A percentile compares a stretch with the other conserved stretches of the same genome.
phyloP scores from a whole-genome alignment of 2,329 filamentous ascomycete genomes.

The Penicillium nordicum region DNA sequence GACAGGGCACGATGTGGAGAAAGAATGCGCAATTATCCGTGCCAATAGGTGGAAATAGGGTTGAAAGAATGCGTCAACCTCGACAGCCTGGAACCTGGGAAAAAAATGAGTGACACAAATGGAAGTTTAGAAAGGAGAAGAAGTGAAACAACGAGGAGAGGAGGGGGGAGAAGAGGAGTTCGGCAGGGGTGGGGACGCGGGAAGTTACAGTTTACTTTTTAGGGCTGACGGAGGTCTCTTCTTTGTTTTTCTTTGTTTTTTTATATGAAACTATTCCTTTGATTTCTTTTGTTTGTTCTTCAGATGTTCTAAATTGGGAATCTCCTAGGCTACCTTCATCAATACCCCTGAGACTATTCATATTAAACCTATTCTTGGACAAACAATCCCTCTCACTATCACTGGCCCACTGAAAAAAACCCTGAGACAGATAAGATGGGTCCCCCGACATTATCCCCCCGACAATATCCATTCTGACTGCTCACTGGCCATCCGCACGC shows the following conservation, averaged over 20 bases:
- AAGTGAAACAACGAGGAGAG: constrained; percentile 13
- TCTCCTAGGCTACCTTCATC: neutral
- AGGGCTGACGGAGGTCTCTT: constrained; percentile 3
- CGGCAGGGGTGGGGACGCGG: constrained; percentile 1
- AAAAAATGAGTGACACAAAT: constrained; percentile 5
- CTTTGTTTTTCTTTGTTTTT: too few relatives aligned
- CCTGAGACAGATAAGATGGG: neutral
- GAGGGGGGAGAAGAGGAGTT: neutral
- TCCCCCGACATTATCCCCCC: too few relatives aligned
- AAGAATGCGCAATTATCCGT: constrained; percentile 14
- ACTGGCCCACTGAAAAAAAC: neutral
- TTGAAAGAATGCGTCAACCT: constrained; percentile 7
- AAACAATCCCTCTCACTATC: neutral
- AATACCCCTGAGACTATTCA: neutral
- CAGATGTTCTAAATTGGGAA: neutral
- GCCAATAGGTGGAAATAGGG: neutral
- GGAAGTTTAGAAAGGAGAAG: constrained; percentile 9
- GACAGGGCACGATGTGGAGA: constrained; percentile 18
- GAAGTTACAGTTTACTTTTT: constrained; percentile 1
- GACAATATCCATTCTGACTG: neutral
- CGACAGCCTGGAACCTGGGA: neutral
- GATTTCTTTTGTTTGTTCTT: neutral
- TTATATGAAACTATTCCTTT: neutral
- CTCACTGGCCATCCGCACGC: constrained; percentile 2
- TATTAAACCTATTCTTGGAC: neutral